Base-by-base conservation (phyloP, 2,329 filamentous ascomycete species). In the Chrysosporium keratinophilum region DNA sequence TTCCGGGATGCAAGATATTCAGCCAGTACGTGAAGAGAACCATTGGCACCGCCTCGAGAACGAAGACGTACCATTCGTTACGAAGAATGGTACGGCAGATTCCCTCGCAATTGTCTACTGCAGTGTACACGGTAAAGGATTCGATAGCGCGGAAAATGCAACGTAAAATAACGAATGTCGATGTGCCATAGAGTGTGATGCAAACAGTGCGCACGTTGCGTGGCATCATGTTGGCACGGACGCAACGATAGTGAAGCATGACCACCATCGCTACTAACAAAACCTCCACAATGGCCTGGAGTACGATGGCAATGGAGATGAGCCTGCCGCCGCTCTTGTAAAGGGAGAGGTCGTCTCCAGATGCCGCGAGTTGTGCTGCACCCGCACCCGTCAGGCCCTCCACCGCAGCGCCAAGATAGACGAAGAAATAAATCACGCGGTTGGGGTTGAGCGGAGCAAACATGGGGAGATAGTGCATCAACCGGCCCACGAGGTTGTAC, bases 391-490 rank as follows among this genome's bases (percentile, higher is more conserved):
- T 68, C 11, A 70, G 58, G 34, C 56, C 55, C 56, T 71, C 68
- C 1, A 70, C 67, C 0, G 61, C 55, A 6, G 63, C 66, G 12
- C 69, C 67, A 3, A 70, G 58, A 42, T 69, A 68, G 51, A 71
- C 56, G 58, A 71, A 71, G 48, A 66, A 60, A 43, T 63, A 62
- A 4, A 67, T 55, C n/a, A 69, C 64, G 0, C 66, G 65, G 45
- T 61, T 58, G 15, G 69, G 69, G 45, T 70, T 63, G 6, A 71
- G 57, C 1, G 67, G 62, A n/a, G 69, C 62, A 47, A 69, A 65
- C 65, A 68, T 67, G 2, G 68, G 69, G 5, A 70, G 58, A 54
- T 71, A 71, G 56, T 65, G 61, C 65, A 69, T 64, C 9, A 71
- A 56, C 23, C 67, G 62, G 5, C 66, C 68, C 34, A 71, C 60